Evolutionary conservation across 768 basidiomycete genomes (phyloP).

Genomic region (Suillus tomentosus): DNA sequence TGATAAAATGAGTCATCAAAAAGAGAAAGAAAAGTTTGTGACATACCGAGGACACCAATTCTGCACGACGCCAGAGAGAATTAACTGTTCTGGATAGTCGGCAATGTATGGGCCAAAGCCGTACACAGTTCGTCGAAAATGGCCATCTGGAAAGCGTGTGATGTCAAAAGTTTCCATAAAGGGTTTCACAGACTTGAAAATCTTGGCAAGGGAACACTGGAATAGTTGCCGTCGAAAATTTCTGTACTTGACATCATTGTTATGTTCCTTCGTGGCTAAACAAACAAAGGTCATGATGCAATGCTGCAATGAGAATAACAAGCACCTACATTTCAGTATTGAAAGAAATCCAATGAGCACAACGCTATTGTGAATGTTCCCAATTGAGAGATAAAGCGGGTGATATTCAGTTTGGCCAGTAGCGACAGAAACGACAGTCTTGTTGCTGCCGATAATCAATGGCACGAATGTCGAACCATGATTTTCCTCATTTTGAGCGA

Average conservation of each 20-base stretch:
- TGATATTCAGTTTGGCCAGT: background rate
- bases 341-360: background rate
- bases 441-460: conserved; percentile 16
- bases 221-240: conserved; percentile 33
- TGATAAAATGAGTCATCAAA: background rate
- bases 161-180: conserved; percentile 32
- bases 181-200: conserved; percentile 26
- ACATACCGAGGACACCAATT: conserved; percentile 39
- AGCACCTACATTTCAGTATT: background rate
- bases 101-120: conserved; percentile 41
- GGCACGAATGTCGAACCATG: conserved; percentile 26
- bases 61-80: conserved; percentile 35
- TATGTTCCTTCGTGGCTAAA: background rate
- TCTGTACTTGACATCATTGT: background rate
- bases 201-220: conserved; percentile 30
- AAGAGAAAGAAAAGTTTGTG: background rate
- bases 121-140: conserved; percentile 32
- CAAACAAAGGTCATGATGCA: background rate
- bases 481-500: conserved; percentile 19
- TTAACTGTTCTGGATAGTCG: conserved; percentile 42
- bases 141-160: conserved; percentile 30
- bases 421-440: background rate
- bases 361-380: background rate
- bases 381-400: background rate
- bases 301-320: background rate